A percentile compares a stretch with the other conserved stretches of the same genome.
These are phyloP conservation scores for Chaetomiaceae sp. DNA, from an alignment of 2,329 filamentous ascomycete species.

Conservation along the genomic window DNA sequence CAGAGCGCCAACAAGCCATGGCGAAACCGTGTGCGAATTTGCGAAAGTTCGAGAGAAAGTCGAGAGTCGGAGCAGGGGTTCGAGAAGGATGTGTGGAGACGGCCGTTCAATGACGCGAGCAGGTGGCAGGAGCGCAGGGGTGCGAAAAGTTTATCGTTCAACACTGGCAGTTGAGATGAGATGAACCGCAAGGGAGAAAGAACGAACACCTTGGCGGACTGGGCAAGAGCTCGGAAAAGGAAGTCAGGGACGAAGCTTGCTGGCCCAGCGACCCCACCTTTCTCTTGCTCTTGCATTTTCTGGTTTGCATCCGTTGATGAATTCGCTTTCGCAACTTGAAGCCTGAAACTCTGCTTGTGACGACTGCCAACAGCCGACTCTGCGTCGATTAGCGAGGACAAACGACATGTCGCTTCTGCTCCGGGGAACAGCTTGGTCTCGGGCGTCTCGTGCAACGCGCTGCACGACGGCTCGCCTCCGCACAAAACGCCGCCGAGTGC, in stretches of 20 bases:
- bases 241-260: background rate
- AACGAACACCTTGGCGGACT: slow-evolving; percentile 3
- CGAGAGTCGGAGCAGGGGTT: background rate
- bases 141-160: slow-evolving; percentile 8
- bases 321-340: too few species aligned
- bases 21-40: background rate
- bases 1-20: background rate
- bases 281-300: too few species aligned
- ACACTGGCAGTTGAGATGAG: too few species aligned
- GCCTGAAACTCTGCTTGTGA: too few species aligned
- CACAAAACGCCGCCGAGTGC: slow-evolving; percentile 21
- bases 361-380: background rate
- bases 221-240: background rate
- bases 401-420: background rate
- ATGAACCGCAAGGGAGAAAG: background rate
- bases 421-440: background rate
- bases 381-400: background rate
- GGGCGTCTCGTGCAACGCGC: background rate
- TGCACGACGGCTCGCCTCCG: slow-evolving; percentile 16
- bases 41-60: background rate
- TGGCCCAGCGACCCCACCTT: too few species aligned
- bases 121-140: background rate
- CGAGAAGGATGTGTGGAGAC: background rate
- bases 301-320: too few species aligned
- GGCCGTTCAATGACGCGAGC: slow-evolving; percentile 5